phyloP scores from a whole-genome alignment of 164 flowering plant species.

The Amborella trichopoda region DNA sequence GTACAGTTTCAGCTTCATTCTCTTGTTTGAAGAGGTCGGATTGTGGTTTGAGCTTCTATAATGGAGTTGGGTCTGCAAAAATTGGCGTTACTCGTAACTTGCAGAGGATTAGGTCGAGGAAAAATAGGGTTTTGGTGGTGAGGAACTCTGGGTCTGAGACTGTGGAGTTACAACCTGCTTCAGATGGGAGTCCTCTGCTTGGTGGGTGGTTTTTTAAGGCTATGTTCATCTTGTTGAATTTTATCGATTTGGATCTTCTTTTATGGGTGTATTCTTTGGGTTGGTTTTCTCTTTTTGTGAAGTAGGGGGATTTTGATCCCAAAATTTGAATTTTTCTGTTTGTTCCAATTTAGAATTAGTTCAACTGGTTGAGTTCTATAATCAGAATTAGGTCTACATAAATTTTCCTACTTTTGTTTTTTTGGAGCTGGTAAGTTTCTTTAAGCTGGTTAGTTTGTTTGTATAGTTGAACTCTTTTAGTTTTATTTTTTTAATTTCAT shows the following conservation, averaged over 20 bases:
- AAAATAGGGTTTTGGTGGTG: conserved; percentile 28
- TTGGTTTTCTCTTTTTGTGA: not conserved
- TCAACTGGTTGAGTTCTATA: not conserved
- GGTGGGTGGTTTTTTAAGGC: conserved; percentile 27
- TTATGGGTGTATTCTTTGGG: too few relatives aligned
- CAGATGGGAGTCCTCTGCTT: conserved; percentile 79
- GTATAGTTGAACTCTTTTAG: too few relatives aligned
- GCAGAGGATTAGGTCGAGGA: conserved; percentile 28
- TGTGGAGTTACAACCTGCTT: conserved; percentile 62
- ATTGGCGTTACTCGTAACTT: conserved; percentile 22
- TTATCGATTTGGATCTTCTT: too few relatives aligned
- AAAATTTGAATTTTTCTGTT: not conserved
- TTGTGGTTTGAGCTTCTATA: conserved; percentile 36
- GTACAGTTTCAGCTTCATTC: conserved; percentile 49
- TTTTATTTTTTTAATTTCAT: too few relatives aligned
- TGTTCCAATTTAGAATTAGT: not conserved
- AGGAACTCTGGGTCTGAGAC: conserved; percentile 56
- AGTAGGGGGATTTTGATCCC: not conserved
- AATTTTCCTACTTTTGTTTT: too few relatives aligned
- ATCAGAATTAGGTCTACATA: not conserved
- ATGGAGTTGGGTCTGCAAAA: conserved; percentile 48
- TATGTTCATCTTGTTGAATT: not conserved
- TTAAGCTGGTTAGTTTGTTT: too few relatives aligned
- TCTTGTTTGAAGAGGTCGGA: conserved; percentile 35
- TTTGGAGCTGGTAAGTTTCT: too few relatives aligned